Evolutionary conservation across 805 yeast genomes (phyloP), one percentile per base, ranked within the genome.

Genomic region (Grigorovia jiainica): DNA sequence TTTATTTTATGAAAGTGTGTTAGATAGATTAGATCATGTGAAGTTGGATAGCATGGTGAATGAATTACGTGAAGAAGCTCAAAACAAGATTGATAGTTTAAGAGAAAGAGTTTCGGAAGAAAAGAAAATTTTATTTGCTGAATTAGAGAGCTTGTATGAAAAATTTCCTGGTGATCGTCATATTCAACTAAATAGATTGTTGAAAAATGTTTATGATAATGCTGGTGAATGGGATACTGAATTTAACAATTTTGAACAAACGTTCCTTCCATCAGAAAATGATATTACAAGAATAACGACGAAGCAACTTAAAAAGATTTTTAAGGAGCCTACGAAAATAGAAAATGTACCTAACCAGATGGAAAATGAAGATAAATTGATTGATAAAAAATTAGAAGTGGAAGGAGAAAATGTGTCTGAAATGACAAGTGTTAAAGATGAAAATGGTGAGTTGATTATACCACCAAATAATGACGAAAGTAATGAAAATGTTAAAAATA

Each of bases 211-310:
- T 15, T 96, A 90, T 54, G 87, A 82, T 43, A 64, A 79, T 23
- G 89, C 95, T 3, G 87, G 86, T 18, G 74, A 70, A 33, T 92
- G 97, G 97, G 95, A 90, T 61, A 52, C 63, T 18, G 95, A 82
- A 43, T 87, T 92, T 53, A 72, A 76, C 30, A 82, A 76, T 7
- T 90, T 92, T 64, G 97, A 85, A 45, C 72, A 72, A 35, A 71
- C 71, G 17, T 92, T 74, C 55, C 71, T 90, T 45, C 97, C 97
- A 1, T 78, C 95, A 7, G 97, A 92, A 59, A 85, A 81, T 53
- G 98, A 92, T 70, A 84, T 92, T 50, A 79, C 95, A 5, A 72
- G 86, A 47, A 84, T 92, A 35, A 89, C 98, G 1, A 83, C 95
- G 4, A 80, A 81, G 51, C 97, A 90, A 56, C 66, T 90, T 53